phyloP scores from a whole-genome alignment of 305 asterid genomes.

The Fraxinus greggii region DNA sequence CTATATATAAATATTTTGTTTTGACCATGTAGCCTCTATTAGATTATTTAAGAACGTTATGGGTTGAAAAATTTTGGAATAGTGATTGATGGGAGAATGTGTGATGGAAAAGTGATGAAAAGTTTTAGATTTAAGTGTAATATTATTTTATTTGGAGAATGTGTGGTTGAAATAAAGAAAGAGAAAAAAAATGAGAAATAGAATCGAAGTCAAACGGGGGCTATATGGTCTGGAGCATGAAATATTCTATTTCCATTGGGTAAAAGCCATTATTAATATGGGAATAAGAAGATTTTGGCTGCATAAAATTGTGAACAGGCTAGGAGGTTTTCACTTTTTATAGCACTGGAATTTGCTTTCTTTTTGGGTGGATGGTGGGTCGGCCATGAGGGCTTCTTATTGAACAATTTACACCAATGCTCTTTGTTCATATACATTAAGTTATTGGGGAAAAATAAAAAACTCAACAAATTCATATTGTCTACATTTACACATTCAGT shows the following conservation, averaged over 20 bases:
- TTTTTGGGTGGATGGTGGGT: not conserved
- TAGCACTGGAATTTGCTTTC: not conserved
- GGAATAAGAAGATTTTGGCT: not conserved
- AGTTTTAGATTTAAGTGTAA: too few relatives aligned
- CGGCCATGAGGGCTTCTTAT: not conserved
- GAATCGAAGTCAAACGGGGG: too few relatives aligned
- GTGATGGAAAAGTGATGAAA: too few relatives aligned
- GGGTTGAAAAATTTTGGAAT: too few relatives aligned
- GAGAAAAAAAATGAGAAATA: too few relatives aligned
- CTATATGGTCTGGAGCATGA: not conserved
- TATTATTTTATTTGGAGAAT: too few relatives aligned
- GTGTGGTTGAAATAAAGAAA: too few relatives aligned
- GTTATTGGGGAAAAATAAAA: not conserved
- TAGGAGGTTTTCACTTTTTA: not conserved
- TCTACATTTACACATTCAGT: not conserved
- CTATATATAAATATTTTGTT: too few relatives aligned
- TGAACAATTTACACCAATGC: not conserved
- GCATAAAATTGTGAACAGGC: not conserved
- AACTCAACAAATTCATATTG: not conserved
- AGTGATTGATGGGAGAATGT: too few relatives aligned
- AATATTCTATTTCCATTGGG: not conserved
- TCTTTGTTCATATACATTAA: not conserved
- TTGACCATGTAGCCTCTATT: too few relatives aligned
- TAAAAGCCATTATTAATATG: not conserved
- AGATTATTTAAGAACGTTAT: too few relatives aligned